These are phyloP conservation scores for Bothriochloa decipiens DNA, from an alignment of 176 grass and related monocot species.

Conservation along the genomic window DNA sequence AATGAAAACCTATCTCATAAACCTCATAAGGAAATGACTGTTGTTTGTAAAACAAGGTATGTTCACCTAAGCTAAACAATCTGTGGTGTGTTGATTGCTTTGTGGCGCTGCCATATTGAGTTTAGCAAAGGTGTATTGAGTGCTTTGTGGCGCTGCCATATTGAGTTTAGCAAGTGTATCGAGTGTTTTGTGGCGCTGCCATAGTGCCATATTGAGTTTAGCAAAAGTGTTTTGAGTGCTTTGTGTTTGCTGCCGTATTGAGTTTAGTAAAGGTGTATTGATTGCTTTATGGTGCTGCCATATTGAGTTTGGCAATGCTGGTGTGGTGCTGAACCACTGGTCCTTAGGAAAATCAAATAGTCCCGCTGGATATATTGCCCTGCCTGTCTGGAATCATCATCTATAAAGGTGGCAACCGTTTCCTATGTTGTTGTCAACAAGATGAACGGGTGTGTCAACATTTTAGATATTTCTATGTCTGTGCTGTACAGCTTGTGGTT, in stretches of 20 bases:
- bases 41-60: too few relatives aligned
- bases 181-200: too few relatives aligned
- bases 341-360: background rate
- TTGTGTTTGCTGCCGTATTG: too few relatives aligned
- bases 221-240: too few relatives aligned
- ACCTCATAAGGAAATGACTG: too few relatives aligned
- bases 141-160: background rate
- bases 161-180: too few relatives aligned
- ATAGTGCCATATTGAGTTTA: too few relatives aligned
- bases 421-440: background rate
- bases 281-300: background rate
- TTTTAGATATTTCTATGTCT: background rate
- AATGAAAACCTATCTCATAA: too few relatives aligned
- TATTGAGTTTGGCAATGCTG: background rate
- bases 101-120: background rate
- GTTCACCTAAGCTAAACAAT: too few relatives aligned
- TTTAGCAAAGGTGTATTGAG: background rate
- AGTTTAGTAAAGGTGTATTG: too few relatives aligned
- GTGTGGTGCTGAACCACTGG: background rate
- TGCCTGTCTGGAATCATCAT: background rate
- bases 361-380: background rate
- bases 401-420: background rate
- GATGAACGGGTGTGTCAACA: background rate
- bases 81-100: background rate
- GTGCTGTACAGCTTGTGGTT: background rate